Percentiles rank a stretch among this genome's conserved stretches.
These are phyloP conservation scores for Ophiobolus disseminans DNA, from an alignment of 2,329 filamentous ascomycete species.

Conservation along the genomic window DNA sequence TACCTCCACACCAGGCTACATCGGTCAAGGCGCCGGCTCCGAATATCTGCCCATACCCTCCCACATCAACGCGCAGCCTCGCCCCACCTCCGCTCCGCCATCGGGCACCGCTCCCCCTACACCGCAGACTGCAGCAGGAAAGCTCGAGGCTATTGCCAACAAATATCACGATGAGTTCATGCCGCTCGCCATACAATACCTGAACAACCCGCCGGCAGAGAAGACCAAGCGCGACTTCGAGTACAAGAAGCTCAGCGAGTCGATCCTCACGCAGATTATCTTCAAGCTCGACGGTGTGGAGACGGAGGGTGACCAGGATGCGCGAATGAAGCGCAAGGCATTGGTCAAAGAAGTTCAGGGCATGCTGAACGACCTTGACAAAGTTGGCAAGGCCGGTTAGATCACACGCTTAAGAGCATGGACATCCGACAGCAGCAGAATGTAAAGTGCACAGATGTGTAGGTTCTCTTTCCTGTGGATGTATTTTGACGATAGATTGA, in stretches of 20 bases:
- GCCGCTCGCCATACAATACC: slow-evolving; percentile 70
- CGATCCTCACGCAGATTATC: slow-evolving; percentile 75
- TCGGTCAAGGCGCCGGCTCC: slow-evolving; percentile 38
- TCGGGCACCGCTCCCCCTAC: slow-evolving; percentile 43
- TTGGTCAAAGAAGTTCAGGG: slow-evolving; percentile 75
- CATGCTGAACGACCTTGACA: slow-evolving; percentile 70
- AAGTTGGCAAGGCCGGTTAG: slow-evolving; percentile 33
- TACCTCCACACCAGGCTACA: slow-evolving; percentile 53
- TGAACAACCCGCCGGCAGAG: slow-evolving; percentile 64
- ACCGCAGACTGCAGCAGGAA: slow-evolving; percentile 56
- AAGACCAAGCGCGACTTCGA: slow-evolving; percentile 73
- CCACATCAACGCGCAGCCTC: slow-evolving; percentile 40
- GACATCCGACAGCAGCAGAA: no score
- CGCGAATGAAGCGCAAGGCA: slow-evolving; percentile 71
- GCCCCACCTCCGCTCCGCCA: slow-evolving; percentile 45
- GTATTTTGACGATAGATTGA: no score
- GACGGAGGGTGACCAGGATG: slow-evolving; percentile 70
- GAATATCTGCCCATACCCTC: slow-evolving; percentile 49
- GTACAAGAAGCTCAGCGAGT: slow-evolving; percentile 77
- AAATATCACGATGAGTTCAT: slow-evolving; percentile 70
- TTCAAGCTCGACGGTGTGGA: slow-evolving; percentile 81
- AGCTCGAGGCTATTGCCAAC: slow-evolving; percentile 69
- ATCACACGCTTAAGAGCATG: no score
- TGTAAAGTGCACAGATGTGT: background rate
- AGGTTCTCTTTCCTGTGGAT: background rate